phyloP scores from a whole-genome alignment of 352 stramenopile species.

The Globisporangium spinosum region DNA sequence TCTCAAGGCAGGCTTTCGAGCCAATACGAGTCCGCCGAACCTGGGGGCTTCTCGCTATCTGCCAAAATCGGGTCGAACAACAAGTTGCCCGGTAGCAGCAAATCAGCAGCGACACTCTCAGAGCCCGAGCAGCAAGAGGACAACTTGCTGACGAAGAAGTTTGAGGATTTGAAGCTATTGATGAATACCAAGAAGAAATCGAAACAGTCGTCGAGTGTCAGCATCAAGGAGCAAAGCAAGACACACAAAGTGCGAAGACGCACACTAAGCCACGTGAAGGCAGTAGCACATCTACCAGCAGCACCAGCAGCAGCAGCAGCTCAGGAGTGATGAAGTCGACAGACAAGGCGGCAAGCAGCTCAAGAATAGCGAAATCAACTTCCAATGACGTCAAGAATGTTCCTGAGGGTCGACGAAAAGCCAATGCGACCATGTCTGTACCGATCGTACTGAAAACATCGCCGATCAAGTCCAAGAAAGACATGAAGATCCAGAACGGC shows the following conservation, averaged over 20 bases:
- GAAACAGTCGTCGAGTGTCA: not conserved
- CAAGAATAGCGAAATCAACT: not conserved
- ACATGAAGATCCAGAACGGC: slow-evolving; percentile 38
- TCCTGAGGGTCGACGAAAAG: not conserved
- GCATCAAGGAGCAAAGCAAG: not conserved
- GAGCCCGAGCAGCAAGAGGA: slow-evolving; percentile 7
- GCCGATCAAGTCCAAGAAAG: slow-evolving; percentile 27
- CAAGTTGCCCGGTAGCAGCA: slow-evolving; percentile 19
- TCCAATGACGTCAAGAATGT: not conserved
- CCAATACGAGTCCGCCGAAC: slow-evolving; percentile 15
- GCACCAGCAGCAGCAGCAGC: not conserved
- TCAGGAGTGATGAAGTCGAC: not conserved
- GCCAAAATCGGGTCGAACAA: not conserved
- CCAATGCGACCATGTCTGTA: not conserved
- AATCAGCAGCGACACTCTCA: slow-evolving; percentile 13
- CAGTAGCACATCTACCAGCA: not conserved
- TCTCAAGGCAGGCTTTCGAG: not conserved
- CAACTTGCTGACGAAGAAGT: slow-evolving; percentile 52
- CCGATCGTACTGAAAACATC: slow-evolving; percentile 14
- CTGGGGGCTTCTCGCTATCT: slow-evolving; percentile 10
- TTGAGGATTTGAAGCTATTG: slow-evolving; percentile 56
- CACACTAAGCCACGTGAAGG: slow-evolving; percentile 1
- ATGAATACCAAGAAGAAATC: slow-evolving; percentile 41
- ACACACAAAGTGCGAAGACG: not conserved
- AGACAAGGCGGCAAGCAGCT: not conserved